phyloP scores from a whole-genome alignment of 2,329 filamentous ascomycete genomes.

The Ilyonectria sp. region DNA sequence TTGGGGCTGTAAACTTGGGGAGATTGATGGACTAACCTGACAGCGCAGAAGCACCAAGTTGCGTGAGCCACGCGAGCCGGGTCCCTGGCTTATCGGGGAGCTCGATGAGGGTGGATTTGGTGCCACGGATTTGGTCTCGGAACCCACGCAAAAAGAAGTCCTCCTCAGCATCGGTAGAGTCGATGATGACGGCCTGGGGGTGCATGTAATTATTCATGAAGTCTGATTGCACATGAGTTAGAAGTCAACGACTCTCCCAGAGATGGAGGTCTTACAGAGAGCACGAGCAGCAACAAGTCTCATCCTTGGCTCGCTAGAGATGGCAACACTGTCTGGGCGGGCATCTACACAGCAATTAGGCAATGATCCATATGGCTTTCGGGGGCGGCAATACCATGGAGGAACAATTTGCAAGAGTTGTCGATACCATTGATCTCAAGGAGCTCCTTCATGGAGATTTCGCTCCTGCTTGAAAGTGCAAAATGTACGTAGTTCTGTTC shows the following conservation, averaged over 20 bases:
- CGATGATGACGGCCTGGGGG: constrained; percentile 83
- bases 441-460: constrained; percentile 78
- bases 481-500: constrained; percentile 85
- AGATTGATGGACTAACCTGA: constrained; percentile 62
- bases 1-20: constrained; percentile 35
- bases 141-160: constrained; percentile 75
- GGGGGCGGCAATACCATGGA: constrained; percentile 62
- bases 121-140: constrained; percentile 65
- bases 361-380: background rate
- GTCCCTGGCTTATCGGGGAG: constrained; percentile 76
- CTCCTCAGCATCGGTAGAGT: constrained; percentile 78
- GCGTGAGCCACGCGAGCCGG: constrained; percentile 82
- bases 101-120: constrained; percentile 78
- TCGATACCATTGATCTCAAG: constrained; percentile 85
- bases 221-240: constrained; percentile 52
- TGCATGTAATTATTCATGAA: constrained; percentile 83
- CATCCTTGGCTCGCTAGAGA: constrained; percentile 80
- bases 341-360: constrained; percentile 70
- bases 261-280: constrained; percentile 64
- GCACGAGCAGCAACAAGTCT: constrained; percentile 75
- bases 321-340: constrained; percentile 79
- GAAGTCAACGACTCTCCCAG: background rate
- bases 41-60: constrained; percentile 81
- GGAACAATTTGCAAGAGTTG: constrained; percentile 75
- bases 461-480: constrained; percentile 81